Percentiles rank a stretch among this genome's conserved stretches.
phyloP scores from a whole-genome alignment of 2,329 filamentous ascomycete species.

The Calonectria fujianensis region DNA sequence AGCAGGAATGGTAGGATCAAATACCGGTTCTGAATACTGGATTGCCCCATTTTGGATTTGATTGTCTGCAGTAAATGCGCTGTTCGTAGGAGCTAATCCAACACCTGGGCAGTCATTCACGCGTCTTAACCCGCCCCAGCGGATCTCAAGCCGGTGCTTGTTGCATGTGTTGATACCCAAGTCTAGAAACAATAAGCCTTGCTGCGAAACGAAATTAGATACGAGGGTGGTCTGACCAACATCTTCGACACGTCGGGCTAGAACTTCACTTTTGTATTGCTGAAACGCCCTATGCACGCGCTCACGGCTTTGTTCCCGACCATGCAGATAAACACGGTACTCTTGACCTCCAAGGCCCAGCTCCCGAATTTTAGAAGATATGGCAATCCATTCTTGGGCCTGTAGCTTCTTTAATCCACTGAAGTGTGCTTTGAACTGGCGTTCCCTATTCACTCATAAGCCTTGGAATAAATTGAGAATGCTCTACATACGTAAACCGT shows the following conservation, averaged over 20 bases:
- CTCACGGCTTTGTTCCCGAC: neutral
- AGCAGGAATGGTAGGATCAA: neutral
- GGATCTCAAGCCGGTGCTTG: neutral
- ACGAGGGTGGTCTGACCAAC: neutral
- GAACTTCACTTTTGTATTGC: neutral
- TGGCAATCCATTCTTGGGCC: neutral
- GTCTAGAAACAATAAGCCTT: neutral
- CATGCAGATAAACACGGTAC: neutral
- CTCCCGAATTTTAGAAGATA: neutral
- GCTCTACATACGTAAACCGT: neutral
- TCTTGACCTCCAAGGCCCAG: neutral
- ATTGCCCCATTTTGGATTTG: no score
- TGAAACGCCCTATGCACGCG: neutral
- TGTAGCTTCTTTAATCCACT: neutral
- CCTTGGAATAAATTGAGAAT: neutral
- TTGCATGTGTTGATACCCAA: neutral
- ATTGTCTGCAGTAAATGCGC: neutral
- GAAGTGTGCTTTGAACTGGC: neutral
- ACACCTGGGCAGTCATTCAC: neutral
- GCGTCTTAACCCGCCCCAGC: neutral
- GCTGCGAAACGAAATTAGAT: neutral
- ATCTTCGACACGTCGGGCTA: neutral
- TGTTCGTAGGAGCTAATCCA: neutral
- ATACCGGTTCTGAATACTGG: no score
- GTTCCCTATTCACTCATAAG: neutral